Conservation (phyloP, 2,329 filamentous ascomycete species). For the Cladosporium sp. region DNA sequence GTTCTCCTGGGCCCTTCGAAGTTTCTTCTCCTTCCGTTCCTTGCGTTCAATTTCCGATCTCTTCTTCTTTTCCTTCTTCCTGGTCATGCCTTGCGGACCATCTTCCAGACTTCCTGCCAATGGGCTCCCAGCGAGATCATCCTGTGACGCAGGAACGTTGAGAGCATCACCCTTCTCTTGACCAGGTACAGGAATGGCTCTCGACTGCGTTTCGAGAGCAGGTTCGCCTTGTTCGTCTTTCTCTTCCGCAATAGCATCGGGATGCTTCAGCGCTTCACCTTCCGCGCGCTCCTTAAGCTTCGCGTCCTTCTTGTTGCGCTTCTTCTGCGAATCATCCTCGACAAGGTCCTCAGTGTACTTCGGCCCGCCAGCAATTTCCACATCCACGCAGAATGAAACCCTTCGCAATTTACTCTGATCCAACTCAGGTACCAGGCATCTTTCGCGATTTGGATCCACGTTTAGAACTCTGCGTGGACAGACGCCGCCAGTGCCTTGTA, state of each 20-base stretch:
- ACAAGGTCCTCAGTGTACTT: slow-evolving; percentile 64
- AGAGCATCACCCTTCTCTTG: slow-evolving; percentile 27
- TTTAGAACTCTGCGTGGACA: slow-evolving; percentile 82
- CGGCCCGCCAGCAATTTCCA: slow-evolving; percentile 88
- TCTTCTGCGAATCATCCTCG: slow-evolving; percentile 43
- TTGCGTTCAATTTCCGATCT: slow-evolving; percentile 89
- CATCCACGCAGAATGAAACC: slow-evolving; percentile 94
- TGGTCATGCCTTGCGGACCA: slow-evolving; percentile 40
- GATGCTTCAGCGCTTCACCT: slow-evolving; percentile 67
- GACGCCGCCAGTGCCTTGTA: slow-evolving; percentile 60
- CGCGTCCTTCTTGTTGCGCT: slow-evolving; percentile 60
- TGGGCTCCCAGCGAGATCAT: slow-evolving; percentile 18
- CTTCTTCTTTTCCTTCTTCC: slow-evolving; percentile 95
- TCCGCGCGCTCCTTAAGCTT: slow-evolving; percentile 64
- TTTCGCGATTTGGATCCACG: slow-evolving; percentile 71
- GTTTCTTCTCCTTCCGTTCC: slow-evolving; percentile 83
- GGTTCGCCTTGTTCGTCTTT: slow-evolving; percentile 48
- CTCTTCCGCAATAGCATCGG: slow-evolving; percentile 52
- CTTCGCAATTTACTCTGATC: slow-evolving; percentile 75
- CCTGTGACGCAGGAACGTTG: slow-evolving; percentile 24
- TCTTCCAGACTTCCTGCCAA: slow-evolving; percentile 22
- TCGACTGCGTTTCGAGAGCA: slow-evolving; percentile 9
- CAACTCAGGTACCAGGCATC: slow-evolving; percentile 75
- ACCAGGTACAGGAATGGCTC: slow-evolving; percentile 16
- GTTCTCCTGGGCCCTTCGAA: slow-evolving; percentile 80